phyloP scores from a whole-genome alignment of 2,329 filamentous ascomycete genomes.

The Stagonosporopsis chrysanthemi region DNA sequence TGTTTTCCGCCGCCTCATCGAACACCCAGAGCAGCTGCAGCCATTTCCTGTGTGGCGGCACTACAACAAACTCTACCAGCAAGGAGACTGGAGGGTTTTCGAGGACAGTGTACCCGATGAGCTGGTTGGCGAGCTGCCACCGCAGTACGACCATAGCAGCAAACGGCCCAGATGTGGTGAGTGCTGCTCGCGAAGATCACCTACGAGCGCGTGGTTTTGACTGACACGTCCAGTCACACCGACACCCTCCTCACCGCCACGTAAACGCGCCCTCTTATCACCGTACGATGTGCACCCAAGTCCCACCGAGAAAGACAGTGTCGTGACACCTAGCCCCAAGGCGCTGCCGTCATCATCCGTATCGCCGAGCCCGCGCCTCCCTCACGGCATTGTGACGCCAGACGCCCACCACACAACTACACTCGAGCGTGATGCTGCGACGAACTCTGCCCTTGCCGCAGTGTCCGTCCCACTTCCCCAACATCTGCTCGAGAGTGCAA shows the following conservation, averaged over 20 bases:
- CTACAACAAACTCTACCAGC: conserved; percentile 4
- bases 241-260: conserved; percentile 6
- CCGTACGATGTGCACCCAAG: conserved; percentile 1
- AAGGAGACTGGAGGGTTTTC: conserved; percentile 21
- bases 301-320: conserved; percentile 19
- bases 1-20: conserved; percentile 16
- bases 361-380: background rate
- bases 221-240: conserved; percentile 6
- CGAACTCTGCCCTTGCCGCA: conserved; percentile 6
- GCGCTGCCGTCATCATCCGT: background rate
- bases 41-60: conserved; percentile 16
- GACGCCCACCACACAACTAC: background rate
- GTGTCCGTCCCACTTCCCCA: background rate
- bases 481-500: background rate
- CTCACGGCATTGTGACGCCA: background rate
- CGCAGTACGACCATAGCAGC: conserved; percentile 16
- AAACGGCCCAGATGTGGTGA: conserved; percentile 26
- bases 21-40: conserved; percentile 14
- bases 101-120: background rate
- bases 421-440: background rate
- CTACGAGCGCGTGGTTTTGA: background rate
- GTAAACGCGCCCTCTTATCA: conserved; percentile 20
- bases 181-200: background rate
- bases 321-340: conserved; percentile 12
- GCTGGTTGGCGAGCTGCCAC: conserved; percentile 6